Evolutionary conservation across 2,329 filamentous ascomycete species (phyloP), one percentile per base, ranked within the genome.

Genomic region (Myriosclerotinia scirpicola): DNA sequence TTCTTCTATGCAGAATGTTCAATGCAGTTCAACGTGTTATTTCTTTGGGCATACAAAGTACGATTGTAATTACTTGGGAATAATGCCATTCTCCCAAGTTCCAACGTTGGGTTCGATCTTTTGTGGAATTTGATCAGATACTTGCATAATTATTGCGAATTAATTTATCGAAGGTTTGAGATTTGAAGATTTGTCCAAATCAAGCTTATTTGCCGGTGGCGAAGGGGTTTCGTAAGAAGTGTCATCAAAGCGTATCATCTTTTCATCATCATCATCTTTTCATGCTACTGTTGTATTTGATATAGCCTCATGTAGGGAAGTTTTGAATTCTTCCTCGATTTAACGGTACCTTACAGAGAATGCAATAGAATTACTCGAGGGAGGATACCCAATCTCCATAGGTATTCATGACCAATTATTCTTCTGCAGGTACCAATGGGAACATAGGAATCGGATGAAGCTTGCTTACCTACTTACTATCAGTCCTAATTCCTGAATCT

Each of bases 21-120:
- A 34, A 59, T 59, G 56, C 26, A n/a, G 56, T 48, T 59, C 44
- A 30, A 59, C 56, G 56, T 59, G 56, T 59, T 48, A 46, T 36
- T 2, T 42, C 15, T 17, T 17, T 17, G 38, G 7, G 17, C 22
- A 11, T 30, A 34, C n/a, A n/a, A n/a, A n/a, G n/a, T n/a, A n/a
- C n/a, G n/a, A n/a, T n/a, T n/a, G n/a, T n/a, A n/a, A n/a, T n/a
- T n/a, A n/a, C n/a, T 34, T 34, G 26, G 26, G 52, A 34, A n/a
- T n/a, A n/a, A n/a, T n/a, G n/a, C n/a, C n/a, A n/a, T n/a, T n/a
- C n/a, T n/a, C n/a, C n/a, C n/a, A n/a, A n/a, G n/a, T n/a, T n/a
- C n/a, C n/a, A n/a, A 17, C 17, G 6, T 34, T 5, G 30, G 30
- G 30, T 34, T 34, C 30, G 30, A 34, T 34, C 3, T 34, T 34